These are phyloP conservation scores for Talaromyces sp. DNA, from an alignment of 2,329 filamentous ascomycete species.

Conservation along the genomic window DNA sequence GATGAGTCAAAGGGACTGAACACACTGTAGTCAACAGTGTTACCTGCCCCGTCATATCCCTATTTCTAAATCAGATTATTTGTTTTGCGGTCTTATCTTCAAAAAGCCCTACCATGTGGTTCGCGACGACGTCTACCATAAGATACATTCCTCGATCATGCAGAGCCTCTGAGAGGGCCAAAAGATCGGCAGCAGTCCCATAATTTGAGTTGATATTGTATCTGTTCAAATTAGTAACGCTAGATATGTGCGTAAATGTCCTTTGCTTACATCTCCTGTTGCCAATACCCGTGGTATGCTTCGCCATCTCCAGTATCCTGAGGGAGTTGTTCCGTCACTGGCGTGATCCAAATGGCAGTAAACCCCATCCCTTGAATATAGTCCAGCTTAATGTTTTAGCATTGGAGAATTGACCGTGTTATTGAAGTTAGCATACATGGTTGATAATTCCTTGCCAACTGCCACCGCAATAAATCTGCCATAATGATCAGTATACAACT, in stretches of 20 bases:
- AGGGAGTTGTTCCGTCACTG: conserved; percentile 35
- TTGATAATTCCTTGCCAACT: conserved; percentile 42
- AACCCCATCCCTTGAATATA: conserved; percentile 47
- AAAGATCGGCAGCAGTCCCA: conserved; percentile 55
- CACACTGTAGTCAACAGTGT: conserved; percentile 48
- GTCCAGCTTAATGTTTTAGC: conserved; percentile 32
- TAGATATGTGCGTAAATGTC: not conserved
- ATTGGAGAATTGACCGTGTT: not conserved
- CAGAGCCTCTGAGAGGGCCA: conserved; percentile 50
- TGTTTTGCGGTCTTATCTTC: not conserved
- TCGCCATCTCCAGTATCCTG: conserved; percentile 32
- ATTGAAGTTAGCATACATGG: conserved; percentile 16
- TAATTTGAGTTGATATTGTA: conserved; percentile 55
- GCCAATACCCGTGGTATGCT: conserved; percentile 48
- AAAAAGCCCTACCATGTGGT: conserved; percentile 42
- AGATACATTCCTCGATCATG: conserved; percentile 56
- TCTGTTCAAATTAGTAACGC: conserved; percentile 11
- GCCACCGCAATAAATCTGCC: conserved; percentile 40
- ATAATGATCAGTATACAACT: not conserved
- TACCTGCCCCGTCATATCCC: conserved; percentile 42
- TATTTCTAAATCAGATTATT: conserved; percentile 6
- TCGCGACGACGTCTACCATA: conserved; percentile 57
- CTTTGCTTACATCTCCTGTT: conserved; percentile 37
- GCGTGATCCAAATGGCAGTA: conserved; percentile 46
- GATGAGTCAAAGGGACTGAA: conserved; percentile 51